A percentile compares a stretch with the other conserved stretches of the same genome.
phyloP scores from a whole-genome alignment of 2,329 filamentous ascomycete genomes.

The Magnaporthiopsis rhizophila region DNA sequence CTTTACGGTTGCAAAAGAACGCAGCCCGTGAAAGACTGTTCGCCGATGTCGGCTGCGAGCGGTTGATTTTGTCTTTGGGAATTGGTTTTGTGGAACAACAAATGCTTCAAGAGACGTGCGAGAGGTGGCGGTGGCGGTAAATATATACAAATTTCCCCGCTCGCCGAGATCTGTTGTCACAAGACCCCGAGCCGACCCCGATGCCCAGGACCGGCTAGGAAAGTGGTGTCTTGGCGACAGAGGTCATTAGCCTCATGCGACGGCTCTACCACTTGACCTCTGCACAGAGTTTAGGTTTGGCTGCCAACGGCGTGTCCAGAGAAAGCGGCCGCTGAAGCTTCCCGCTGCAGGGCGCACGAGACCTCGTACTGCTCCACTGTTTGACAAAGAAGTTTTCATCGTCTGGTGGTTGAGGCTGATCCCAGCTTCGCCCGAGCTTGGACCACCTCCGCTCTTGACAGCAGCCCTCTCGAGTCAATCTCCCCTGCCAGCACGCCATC shows the following conservation, averaged over 20 bases:
- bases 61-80: no score
- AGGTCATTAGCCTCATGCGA: background rate
- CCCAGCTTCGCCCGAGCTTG: background rate
- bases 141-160: background rate
- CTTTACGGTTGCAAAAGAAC: no score
- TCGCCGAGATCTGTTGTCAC: background rate
- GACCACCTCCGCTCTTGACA: no score
- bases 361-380: background rate
- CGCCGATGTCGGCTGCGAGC: background rate
- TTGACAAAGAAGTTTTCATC: no score
- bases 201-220: background rate
- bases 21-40: background rate
- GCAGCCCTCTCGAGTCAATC: conserved; percentile 6
- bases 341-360: background rate
- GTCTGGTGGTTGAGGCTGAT: background rate
- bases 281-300: background rate
- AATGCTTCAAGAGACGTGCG: no score
- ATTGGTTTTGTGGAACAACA: no score
- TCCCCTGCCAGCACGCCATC: conserved; percentile 20
- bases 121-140: no score
- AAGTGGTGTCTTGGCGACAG: no score
- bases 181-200: background rate
- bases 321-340: no score
- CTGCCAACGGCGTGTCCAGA: background rate
- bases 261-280: background rate